Conservation (phyloP, 345 rosid genomes). For the Acer saccharum region DNA sequence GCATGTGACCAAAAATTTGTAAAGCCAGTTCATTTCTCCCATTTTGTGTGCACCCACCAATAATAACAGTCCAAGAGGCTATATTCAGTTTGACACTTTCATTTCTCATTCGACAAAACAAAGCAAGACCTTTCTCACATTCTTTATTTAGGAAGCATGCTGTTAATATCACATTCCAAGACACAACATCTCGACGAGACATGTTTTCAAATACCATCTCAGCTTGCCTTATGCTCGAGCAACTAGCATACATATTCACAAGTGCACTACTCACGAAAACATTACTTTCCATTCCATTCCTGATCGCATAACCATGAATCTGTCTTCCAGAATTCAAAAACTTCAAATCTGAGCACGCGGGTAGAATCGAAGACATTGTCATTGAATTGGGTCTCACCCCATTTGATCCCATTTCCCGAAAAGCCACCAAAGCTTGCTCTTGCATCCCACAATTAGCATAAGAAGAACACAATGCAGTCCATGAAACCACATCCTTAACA, state of each 20-base stretch:
- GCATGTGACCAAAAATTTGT: slow-evolving; percentile 36
- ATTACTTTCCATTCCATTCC: slow-evolving; percentile 27
- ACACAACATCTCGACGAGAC: slow-evolving; percentile 23
- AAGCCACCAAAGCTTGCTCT: slow-evolving; percentile 13
- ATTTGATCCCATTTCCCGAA: slow-evolving; percentile 23
- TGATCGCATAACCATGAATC: slow-evolving; percentile 30
- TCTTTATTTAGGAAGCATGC: slow-evolving; percentile 28
- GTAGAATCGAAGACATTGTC: slow-evolving; percentile 28
- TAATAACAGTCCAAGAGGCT: slow-evolving; percentile 44
- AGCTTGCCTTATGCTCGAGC: slow-evolving; percentile 22
- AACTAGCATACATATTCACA: slow-evolving; percentile 37
- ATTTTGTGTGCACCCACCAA: slow-evolving; percentile 48
- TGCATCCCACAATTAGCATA: slow-evolving; percentile 27
- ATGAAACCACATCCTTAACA: slow-evolving; percentile 30
- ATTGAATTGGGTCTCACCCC: slow-evolving; percentile 29
- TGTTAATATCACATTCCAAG: slow-evolving; percentile 34
- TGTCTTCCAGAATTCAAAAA: slow-evolving; percentile 26
- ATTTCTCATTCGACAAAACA: slow-evolving; percentile 30
- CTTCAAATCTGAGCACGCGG: slow-evolving; percentile 26
- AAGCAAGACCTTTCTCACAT: slow-evolving; percentile 27
- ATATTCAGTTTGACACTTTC: slow-evolving; percentile 16
- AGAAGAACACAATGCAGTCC: slow-evolving; percentile 32
- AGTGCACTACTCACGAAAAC: slow-evolving; percentile 30
- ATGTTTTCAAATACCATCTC: slow-evolving; percentile 23
- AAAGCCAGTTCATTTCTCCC: slow-evolving; percentile 34